phyloP scores from a whole-genome alignment of 129 eudicot species.

The Escallonia rubra region DNA sequence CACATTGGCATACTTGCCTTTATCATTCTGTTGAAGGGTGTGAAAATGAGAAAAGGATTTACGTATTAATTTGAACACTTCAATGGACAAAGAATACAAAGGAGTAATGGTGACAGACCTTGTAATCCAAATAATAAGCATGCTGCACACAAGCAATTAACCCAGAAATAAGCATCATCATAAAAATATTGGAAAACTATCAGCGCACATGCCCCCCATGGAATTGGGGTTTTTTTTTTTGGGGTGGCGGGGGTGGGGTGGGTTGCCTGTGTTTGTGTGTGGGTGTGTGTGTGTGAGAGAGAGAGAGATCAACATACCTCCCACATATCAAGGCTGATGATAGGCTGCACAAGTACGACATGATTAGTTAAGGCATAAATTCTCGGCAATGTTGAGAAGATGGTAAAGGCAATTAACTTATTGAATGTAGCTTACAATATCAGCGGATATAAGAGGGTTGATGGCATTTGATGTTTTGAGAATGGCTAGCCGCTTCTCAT shows the following conservation, averaged over 20 bases:
- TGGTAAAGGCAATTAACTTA: neutral
- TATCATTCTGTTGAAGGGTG: conserved; percentile 54
- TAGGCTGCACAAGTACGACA: conserved; percentile 61
- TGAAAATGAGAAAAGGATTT: neutral
- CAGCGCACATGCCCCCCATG: too few relatives aligned
- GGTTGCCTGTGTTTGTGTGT: neutral
- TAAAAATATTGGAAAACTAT: too few relatives aligned
- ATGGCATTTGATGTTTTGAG: conserved; percentile 76
- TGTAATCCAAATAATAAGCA: conserved; percentile 91
- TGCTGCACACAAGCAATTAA: conserved; percentile 55
- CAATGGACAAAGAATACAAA: neutral
- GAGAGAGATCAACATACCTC: conserved; percentile 56
- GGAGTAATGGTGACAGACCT: conserved; percentile 36
- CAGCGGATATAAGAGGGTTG: conserved; percentile 80
- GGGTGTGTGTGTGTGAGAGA: conserved; percentile 11
- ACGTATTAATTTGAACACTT: neutral
- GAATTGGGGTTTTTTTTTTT: too few relatives aligned
- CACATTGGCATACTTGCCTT: conserved; percentile 45
- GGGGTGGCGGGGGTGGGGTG: too few relatives aligned
- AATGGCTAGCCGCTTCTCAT: conserved; percentile 64
- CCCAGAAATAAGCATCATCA: conserved; percentile 16
- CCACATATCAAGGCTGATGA: conserved; percentile 88
- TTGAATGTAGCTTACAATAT: conserved; percentile 60
- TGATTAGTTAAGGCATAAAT: conserved; percentile 12
- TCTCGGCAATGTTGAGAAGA: neutral